Evolutionary conservation across 768 basidiomycete species (phyloP).

Genomic region (Suillus bovinus): DNA sequence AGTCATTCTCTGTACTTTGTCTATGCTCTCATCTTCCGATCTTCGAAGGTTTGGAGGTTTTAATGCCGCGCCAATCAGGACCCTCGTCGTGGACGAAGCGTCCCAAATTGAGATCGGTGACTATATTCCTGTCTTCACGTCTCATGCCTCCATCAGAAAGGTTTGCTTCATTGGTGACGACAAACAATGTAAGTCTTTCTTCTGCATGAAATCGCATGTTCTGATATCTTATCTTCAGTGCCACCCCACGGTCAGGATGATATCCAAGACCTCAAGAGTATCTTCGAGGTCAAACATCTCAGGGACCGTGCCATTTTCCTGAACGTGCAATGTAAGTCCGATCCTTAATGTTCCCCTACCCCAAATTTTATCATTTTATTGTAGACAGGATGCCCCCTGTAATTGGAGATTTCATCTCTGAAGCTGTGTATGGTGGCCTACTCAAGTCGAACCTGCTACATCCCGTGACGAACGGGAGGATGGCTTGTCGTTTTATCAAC

Average conservation of each 20-base stretch:
- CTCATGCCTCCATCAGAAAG: slow-evolving; percentile 43
- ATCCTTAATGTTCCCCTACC: background rate
- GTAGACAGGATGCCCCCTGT: slow-evolving; percentile 83
- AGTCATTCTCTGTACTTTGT: slow-evolving; percentile 75
- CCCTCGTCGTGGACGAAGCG: slow-evolving; percentile 63
- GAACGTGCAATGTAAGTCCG: slow-evolving; percentile 68
- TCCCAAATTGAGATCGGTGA: slow-evolving; percentile 62
- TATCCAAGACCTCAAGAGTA: slow-evolving; percentile 61
- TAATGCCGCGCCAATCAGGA: slow-evolving; percentile 38
- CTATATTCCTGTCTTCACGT: slow-evolving; percentile 45
- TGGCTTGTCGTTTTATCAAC: slow-evolving; percentile 72
- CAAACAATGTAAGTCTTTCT: slow-evolving; percentile 52
- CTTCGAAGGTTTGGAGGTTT: slow-evolving; percentile 25
- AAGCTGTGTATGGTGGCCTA: slow-evolving; percentile 59
- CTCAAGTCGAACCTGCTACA: slow-evolving; percentile 58
- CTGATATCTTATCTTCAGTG: slow-evolving; percentile 48
- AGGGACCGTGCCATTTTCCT: slow-evolving; percentile 50
- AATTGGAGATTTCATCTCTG: slow-evolving; percentile 72
- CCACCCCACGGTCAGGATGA: slow-evolving; percentile 80
- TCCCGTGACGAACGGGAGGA: slow-evolving; percentile 38
- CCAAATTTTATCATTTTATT: slow-evolving; percentile 14
- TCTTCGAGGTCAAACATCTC: slow-evolving; percentile 77
- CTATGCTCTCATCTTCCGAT: slow-evolving; percentile 60
- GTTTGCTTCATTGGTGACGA: slow-evolving; percentile 66
- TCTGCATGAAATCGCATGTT: slow-evolving; percentile 30